Evolutionary conservation across 305 asterid genomes (phyloP), one percentile per base, ranked within the genome.

Genomic region (Fraxinus platypoda): DNA sequence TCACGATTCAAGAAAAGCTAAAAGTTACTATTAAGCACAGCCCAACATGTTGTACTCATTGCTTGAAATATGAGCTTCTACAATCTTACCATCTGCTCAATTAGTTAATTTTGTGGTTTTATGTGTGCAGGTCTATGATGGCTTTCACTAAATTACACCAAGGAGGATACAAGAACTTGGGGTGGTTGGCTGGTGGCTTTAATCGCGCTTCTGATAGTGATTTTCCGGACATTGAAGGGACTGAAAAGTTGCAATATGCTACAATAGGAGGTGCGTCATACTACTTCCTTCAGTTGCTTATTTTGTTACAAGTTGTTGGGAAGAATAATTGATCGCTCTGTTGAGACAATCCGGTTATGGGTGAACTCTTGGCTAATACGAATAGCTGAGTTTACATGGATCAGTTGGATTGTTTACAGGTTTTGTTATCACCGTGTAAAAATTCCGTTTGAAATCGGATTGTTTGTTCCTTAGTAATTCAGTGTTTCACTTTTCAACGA

Each of bases 111-210:
- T 74, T 83, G 43, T 80, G 41, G 79, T 75, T 21, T 0, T 30
- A 19, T 72, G 54, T 33, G 70, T 82, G 46, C 80, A 95, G 99
- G 86, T 95, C 99, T 5, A 66, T 87, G 86, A 89, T 92, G 93
- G 99, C 97, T 25, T 92, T 49, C 34, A 75, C 91, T 31, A 91
- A 87, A 73, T 72, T 95, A 81, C 85, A 93, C 81, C 57, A 85
- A 68, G 94, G 86, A 72, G 97, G 97, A 25, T 95, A 94, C 92
- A 87, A 76, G 89, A 95, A 91, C 82, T 81, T 95, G 91, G 99
- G 94, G 81, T 95, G 99, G 99, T 84, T 95, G 81, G 95, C 93
- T 1, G 97, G 98, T 35, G 98, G 95, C 43, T 95, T 92, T 78
- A 88, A 89, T 64, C 90, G 90, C 8, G 82, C 97, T 0, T 57